phyloP scores from a whole-genome alignment of 176 grass and related monocot genomes.

The Musa acuminata region DNA sequence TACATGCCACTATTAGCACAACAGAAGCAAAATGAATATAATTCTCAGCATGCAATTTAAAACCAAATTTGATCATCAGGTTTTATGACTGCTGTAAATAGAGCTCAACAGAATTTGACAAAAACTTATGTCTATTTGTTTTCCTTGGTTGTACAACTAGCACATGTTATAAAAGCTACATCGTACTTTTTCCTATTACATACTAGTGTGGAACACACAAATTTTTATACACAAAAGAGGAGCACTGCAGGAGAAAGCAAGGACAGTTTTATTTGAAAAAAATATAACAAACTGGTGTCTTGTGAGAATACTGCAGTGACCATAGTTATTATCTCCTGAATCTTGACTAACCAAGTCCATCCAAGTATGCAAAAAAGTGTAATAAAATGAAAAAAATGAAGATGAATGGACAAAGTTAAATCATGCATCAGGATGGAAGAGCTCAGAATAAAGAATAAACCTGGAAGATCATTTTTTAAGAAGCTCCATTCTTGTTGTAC shows the following conservation, averaged over 20 bases:
- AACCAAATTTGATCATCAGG: background rate
- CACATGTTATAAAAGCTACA: too few relatives aligned
- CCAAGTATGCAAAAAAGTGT: too few relatives aligned
- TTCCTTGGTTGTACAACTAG: too few relatives aligned
- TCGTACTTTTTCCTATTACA: too few relatives aligned
- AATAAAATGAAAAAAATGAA: too few relatives aligned
- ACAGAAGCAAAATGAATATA: background rate
- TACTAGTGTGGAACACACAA: too few relatives aligned
- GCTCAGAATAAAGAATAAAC: conserved; percentile 22
- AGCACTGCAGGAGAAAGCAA: background rate
- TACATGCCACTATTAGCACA: conserved; percentile 18
- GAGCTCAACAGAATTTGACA: too few relatives aligned
- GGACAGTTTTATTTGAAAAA: background rate
- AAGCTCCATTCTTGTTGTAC: conserved; percentile 83
- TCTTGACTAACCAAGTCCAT: too few relatives aligned
- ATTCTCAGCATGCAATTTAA: background rate
- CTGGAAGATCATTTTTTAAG: conserved; percentile 74
- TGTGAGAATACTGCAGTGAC: conserved; percentile 12
- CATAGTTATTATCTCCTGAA: too few relatives aligned
- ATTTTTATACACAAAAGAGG: too few relatives aligned
- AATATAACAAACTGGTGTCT: conserved; percentile 18
- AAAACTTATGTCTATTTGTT: too few relatives aligned
- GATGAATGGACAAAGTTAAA: background rate
- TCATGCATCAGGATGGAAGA: background rate
- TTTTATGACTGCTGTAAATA: too few relatives aligned